Conservation (phyloP, 768 basidiomycete genomes). For the Mycena polygramma region DNA sequence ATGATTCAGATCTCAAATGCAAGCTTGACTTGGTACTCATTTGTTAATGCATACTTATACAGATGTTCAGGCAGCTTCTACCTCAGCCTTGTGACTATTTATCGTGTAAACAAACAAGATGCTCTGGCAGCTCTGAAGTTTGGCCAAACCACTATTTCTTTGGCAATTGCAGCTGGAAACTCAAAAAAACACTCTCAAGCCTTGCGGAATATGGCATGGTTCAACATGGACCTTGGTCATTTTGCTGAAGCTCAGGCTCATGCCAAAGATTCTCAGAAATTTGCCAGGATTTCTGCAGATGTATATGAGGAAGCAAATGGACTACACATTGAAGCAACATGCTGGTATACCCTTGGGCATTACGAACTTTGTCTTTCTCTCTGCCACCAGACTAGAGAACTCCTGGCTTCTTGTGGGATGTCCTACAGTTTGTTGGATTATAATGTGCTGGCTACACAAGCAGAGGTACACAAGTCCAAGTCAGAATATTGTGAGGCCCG, state of each 20-base stretch:
- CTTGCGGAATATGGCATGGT: not conserved
- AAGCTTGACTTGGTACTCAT: not conserved
- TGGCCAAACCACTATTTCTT: not conserved
- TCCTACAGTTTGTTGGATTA: not conserved
- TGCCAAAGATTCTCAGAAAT: not conserved
- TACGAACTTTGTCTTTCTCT: not conserved
- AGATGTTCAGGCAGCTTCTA: not conserved
- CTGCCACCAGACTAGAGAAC: not conserved
- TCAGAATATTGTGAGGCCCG: conserved; percentile 5
- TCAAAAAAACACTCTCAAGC: not conserved
- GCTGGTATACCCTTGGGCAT: not conserved
- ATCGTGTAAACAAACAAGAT: not conserved
- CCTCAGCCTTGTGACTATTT: not conserved
- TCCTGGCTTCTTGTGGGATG: not conserved
- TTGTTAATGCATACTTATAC: not conserved
- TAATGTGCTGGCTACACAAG: not conserved
- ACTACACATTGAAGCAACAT: not conserved
- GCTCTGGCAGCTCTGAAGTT: not conserved
- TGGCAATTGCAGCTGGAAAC: not conserved
- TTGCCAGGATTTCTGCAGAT: not conserved
- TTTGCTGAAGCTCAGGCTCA: not conserved
- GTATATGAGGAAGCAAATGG: not conserved
- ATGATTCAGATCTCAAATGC: not conserved
- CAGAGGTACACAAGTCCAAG: not conserved
- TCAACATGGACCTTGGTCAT: not conserved